phyloP scores from a whole-genome alignment of 2,329 filamentous ascomycete species.

The Diplodia sapinea region DNA sequence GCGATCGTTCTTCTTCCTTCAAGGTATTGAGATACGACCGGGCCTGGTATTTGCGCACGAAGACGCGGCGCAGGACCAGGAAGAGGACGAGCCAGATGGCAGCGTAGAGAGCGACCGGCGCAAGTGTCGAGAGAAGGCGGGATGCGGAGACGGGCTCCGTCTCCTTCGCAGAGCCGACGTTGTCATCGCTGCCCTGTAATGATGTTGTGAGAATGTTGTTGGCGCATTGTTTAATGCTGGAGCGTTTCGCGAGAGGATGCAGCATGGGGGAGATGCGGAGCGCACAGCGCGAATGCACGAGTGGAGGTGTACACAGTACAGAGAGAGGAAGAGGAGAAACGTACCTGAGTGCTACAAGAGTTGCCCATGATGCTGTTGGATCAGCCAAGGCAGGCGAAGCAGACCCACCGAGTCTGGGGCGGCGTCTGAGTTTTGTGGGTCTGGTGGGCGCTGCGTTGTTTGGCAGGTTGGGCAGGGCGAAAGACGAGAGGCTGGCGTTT shows the following conservation, averaged over 20 bases:
- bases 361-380: conserved; percentile 9
- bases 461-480: conserved; percentile 1
- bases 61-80: conserved; percentile 56
- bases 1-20: conserved; percentile 26
- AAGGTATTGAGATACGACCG: conserved; percentile 39
- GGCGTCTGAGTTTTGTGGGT: conserved; percentile 20
- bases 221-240: not conserved
- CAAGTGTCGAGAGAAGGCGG: conserved; percentile 58
- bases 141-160: conserved; percentile 49
- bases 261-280: not conserved
- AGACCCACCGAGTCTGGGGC: conserved; percentile 16
- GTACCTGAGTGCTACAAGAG: conserved; percentile 2
- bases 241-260: not conserved
- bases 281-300: conserved; percentile 12
- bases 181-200: conserved; percentile 42
- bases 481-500: conserved; percentile 8
- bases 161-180: conserved; percentile 54
- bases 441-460: conserved; percentile 2
- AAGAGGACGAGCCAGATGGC: conserved; percentile 60
- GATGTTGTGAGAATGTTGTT: conserved; percentile 9
- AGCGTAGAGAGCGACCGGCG: conserved; percentile 60
- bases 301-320: not conserved
- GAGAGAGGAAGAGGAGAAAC: not conserved
- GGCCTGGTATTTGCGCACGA: conserved; percentile 62
- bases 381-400: not conserved